phyloP scores from a whole-genome alignment of 495 filamentous ascomycete genomes.

The Pseudevernia furfuracea region DNA sequence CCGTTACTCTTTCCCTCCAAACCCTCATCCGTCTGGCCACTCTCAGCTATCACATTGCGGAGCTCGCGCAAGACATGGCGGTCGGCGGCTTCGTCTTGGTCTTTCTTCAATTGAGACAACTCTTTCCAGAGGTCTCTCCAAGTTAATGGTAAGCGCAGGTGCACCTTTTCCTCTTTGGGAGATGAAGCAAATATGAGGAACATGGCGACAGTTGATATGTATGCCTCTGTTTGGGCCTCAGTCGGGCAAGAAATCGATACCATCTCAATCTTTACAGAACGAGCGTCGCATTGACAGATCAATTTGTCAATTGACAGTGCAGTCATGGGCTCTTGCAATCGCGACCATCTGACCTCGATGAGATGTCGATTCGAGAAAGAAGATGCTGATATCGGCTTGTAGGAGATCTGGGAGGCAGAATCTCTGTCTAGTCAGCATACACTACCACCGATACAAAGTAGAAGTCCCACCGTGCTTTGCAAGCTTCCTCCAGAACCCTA shows the following conservation, averaged over 20 bases:
- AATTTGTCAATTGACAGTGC: conserved; percentile 35
- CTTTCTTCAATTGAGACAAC: conserved; percentile 59
- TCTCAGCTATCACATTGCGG: conserved; percentile 49
- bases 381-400: conserved; percentile 58
- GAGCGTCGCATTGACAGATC: conserved; percentile 37
- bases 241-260: conserved; percentile 64
- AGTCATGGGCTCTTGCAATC: conserved; percentile 54
- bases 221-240: conserved; percentile 73
- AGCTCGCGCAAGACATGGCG: conserved; percentile 55
- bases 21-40: background rate
- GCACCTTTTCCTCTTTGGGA: conserved; percentile 77
- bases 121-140: conserved; percentile 88
- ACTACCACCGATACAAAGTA: background rate
- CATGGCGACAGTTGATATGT: conserved; percentile 70
- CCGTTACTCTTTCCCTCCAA: background rate
- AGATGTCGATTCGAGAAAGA: conserved; percentile 67
- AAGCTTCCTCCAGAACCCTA: conserved; percentile 75
- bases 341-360: conserved; percentile 73
- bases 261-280: conserved; percentile 60
- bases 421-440: conserved; percentile 44
- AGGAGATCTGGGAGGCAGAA: conserved; percentile 54
- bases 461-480: conserved; percentile 60
- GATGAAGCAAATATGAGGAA: conserved; percentile 71
- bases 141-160: conserved; percentile 62
- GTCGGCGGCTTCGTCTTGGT: conserved; percentile 59